A percentile compares a stretch with the other conserved stretches of the same genome.
Evolutionary conservation across 495 filamentous ascomycete species (phyloP).

Genomic region (Aspergillus conjunctus): DNA sequence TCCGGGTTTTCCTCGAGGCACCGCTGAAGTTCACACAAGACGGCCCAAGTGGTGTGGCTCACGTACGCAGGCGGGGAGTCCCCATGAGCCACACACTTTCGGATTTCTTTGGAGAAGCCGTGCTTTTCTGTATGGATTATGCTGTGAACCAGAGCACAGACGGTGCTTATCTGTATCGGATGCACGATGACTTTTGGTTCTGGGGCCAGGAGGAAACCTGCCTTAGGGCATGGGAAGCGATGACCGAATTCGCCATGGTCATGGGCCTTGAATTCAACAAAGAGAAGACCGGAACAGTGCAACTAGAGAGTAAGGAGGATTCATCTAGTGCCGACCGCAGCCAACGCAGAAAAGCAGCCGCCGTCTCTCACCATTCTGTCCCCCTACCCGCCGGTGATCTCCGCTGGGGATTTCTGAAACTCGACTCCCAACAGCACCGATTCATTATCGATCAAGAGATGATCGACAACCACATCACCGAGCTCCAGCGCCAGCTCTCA

Average conservation of each 20-base stretch:
- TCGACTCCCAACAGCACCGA: conserved; percentile 55
- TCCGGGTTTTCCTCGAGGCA: conserved; percentile 59
- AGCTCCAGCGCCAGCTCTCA: conserved; percentile 61
- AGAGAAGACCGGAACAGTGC: conserved; percentile 61
- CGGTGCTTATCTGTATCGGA: conserved; percentile 56
- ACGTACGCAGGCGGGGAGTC: conserved; percentile 55
- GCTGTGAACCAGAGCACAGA: conserved; percentile 62
- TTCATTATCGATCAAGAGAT: conserved; percentile 65
- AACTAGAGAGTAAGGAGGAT: conserved; percentile 24
- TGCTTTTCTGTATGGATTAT: conserved; percentile 68
- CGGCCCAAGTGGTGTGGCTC: conserved; percentile 40
- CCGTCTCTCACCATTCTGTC: neutral
- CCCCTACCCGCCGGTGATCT: conserved; percentile 57
- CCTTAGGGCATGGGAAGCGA: conserved; percentile 59
- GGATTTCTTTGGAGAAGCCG: conserved; percentile 59
- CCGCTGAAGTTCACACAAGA: conserved; percentile 63
- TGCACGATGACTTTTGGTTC: conserved; percentile 73
- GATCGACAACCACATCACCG: conserved; percentile 63
- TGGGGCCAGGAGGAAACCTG: conserved; percentile 59
- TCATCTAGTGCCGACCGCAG: neutral
- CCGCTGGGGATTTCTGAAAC: conserved; percentile 65
- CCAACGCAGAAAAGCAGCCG: neutral
- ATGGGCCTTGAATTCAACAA: conserved; percentile 61
- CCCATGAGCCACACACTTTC: conserved; percentile 63
- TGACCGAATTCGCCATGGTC: conserved; percentile 54